Evolutionary conservation across 371 early-diverging fungal genomes (phyloP).

Genomic region (Capniomyces stellatus): DNA sequence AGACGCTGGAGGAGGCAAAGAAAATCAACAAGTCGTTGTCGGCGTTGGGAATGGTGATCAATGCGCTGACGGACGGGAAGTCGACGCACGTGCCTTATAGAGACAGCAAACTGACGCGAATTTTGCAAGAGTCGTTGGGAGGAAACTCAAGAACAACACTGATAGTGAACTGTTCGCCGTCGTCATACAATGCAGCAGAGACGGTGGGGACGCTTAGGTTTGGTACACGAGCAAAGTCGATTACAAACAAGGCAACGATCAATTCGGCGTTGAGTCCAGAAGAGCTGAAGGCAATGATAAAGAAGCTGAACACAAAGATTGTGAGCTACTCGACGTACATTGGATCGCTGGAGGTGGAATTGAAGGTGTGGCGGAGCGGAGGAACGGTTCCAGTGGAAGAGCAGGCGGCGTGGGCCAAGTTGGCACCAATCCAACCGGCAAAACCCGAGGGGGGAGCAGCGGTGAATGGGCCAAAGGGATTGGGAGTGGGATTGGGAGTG

Average conservation of each 20-base stretch:
- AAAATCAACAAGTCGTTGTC: constrained; percentile 98
- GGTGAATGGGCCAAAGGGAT: constrained; percentile 52
- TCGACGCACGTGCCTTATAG: constrained; percentile 94
- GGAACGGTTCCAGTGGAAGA: constrained; percentile 48
- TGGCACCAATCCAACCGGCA: neutral
- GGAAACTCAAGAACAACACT: constrained; percentile 93
- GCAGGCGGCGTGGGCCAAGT: constrained; percentile 34
- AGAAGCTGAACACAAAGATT: constrained; percentile 66
- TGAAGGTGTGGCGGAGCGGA: constrained; percentile 71
- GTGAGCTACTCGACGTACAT: constrained; percentile 64
- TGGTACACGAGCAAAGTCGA: constrained; percentile 90
- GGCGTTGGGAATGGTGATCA: constrained; percentile 97
- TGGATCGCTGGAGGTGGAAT: constrained; percentile 65
- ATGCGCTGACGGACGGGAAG: constrained; percentile 53
- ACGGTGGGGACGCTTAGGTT: constrained; percentile 90
- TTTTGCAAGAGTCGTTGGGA: constrained; percentile 95
- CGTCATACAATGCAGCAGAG: constrained; percentile 89
- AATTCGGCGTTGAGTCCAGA: constrained; percentile 83
- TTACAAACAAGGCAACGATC: constrained; percentile 96
- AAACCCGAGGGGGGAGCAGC: constrained; percentile 28
- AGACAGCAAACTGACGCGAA: constrained; percentile 95
- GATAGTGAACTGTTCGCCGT: constrained; percentile 95
- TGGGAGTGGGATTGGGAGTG: neutral
- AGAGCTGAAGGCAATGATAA: constrained; percentile 80
- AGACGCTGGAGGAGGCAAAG: constrained; percentile 97